phyloP scores from a whole-genome alignment of 1,284 basidiomycete genomes.

The Xerocomus amazonicus region DNA sequence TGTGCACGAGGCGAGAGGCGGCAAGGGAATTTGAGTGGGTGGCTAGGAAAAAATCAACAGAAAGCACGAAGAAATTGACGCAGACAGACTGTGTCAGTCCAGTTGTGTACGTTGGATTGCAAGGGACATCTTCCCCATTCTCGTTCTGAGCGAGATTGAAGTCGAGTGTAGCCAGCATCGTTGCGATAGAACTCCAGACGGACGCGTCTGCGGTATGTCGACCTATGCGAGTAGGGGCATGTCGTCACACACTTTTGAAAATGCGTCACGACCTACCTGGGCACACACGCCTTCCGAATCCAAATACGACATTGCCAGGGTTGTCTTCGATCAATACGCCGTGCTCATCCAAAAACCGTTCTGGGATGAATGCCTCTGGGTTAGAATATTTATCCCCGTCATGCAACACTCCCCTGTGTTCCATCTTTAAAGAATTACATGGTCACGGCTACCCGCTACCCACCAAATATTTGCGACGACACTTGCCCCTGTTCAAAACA shows the following conservation, averaged over 20 bases:
- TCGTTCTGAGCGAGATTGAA: slow-evolving; percentile 1
- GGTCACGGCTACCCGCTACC: neutral
- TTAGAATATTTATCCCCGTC: slow-evolving; percentile 16
- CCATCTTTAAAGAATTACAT: neutral
- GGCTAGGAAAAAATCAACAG: neutral
- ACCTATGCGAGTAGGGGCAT: slow-evolving; percentile 3
- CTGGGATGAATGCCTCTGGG: slow-evolving; percentile 17
- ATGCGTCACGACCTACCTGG: slow-evolving; percentile 7
- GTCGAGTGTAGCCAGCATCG: slow-evolving; percentile 4
- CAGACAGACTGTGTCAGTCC: slow-evolving; percentile 4
- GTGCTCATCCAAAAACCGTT: slow-evolving; percentile 13
- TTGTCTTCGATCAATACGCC: slow-evolving; percentile 14
- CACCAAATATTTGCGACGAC: slow-evolving; percentile 19
- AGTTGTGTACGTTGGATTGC: neutral
- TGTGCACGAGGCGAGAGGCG: neutral
- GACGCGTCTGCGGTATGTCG: slow-evolving; percentile 5
- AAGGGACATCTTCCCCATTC: neutral
- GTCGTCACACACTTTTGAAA: neutral
- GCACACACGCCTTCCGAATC: slow-evolving; percentile 21
- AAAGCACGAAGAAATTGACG: neutral
- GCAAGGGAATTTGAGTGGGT: slow-evolving; percentile 1
- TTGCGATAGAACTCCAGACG: slow-evolving; percentile 2
- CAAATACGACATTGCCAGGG: slow-evolving; percentile 10
- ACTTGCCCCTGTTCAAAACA: slow-evolving; percentile 4
- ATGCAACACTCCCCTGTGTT: slow-evolving; percentile 19